Evolutionary conservation across 2,329 filamentous ascomycete genomes (phyloP).

Genomic region (Trichoderma brevicompactum): DNA sequence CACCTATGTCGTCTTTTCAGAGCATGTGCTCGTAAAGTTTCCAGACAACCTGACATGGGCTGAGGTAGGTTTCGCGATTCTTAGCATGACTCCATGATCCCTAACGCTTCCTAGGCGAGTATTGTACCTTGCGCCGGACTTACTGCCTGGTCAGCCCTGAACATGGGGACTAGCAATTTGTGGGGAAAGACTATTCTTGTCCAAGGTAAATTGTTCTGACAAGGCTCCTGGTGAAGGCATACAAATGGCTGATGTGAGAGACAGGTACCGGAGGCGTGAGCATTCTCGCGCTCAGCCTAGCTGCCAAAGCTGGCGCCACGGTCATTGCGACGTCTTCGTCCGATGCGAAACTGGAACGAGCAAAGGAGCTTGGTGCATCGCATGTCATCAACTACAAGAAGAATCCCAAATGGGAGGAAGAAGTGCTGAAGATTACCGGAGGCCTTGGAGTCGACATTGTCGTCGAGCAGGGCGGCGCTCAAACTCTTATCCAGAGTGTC

Average conservation of each 20-base stretch:
- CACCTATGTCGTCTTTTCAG: conserved; percentile 15
- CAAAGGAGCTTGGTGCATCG: conserved; percentile 36
- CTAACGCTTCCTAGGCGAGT: conserved; percentile 14
- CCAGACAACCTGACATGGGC: conserved; percentile 23
- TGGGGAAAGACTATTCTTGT: conserved; percentile 24
- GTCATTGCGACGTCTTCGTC: conserved; percentile 58
- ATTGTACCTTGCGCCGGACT: conserved; percentile 19
- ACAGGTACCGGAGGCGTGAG: conserved; percentile 48
- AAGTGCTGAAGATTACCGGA: conserved; percentile 49
- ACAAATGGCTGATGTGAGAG: background rate
- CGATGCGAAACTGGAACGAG: conserved; percentile 51
- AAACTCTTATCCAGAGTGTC: conserved; percentile 13
- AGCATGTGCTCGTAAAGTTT: conserved; percentile 10
- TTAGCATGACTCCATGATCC: background rate
- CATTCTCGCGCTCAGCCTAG: conserved; percentile 47
- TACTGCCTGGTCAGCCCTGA: conserved; percentile 25
- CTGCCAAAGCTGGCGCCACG: conserved; percentile 55
- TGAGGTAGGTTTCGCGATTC: background rate
- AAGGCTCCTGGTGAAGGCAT: background rate
- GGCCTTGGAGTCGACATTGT: conserved; percentile 54
- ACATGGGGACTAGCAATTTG: conserved; percentile 4
- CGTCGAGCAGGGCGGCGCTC: conserved; percentile 37
- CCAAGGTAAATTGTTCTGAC: background rate
- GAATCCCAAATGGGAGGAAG: conserved; percentile 51
- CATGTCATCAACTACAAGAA: conserved; percentile 55